Conservation (phyloP, 768 basidiomycete genomes). For the Naganishia randhawae region DNA sequence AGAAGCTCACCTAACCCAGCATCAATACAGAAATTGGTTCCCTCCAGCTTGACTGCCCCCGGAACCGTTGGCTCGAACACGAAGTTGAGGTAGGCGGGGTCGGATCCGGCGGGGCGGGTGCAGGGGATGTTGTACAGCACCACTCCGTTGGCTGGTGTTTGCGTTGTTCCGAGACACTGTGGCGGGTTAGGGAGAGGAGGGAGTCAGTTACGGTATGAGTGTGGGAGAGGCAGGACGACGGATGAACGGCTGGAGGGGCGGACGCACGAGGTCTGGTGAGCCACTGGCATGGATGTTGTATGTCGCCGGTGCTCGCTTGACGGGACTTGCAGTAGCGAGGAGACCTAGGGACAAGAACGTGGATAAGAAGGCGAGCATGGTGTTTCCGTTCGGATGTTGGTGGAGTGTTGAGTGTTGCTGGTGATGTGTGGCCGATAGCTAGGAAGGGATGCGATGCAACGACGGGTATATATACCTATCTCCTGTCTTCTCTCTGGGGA, state of each 20-base stretch:
- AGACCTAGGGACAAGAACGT: neutral
- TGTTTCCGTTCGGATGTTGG: neutral
- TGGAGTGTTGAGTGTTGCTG: neutral
- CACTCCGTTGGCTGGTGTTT: neutral
- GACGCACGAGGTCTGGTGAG: neutral
- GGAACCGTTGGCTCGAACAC: conserved; percentile 11
- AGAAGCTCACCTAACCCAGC: conserved; percentile 31
- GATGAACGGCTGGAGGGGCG: neutral
- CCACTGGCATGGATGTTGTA: conserved; percentile 4
- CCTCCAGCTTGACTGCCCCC: conserved; percentile 9
- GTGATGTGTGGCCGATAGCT: neutral
- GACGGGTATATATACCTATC: neutral
- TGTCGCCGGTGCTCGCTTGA: conserved; percentile 4
- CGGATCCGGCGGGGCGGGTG: neutral
- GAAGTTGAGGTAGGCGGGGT: conserved; percentile 1
- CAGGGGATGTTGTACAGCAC: conserved; percentile 20
- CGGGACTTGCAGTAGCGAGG: neutral
- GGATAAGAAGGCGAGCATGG: neutral
- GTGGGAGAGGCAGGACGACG: neutral
- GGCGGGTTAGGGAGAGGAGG: neutral
- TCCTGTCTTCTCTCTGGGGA: no score
- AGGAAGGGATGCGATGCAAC: neutral
- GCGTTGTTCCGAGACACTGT: conserved; percentile 7
- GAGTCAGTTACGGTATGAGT: no score
- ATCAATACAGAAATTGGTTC: conserved; percentile 32